phyloP scores from a whole-genome alignment of 257 asterid genomes.

The Solanum sitiens region DNA sequence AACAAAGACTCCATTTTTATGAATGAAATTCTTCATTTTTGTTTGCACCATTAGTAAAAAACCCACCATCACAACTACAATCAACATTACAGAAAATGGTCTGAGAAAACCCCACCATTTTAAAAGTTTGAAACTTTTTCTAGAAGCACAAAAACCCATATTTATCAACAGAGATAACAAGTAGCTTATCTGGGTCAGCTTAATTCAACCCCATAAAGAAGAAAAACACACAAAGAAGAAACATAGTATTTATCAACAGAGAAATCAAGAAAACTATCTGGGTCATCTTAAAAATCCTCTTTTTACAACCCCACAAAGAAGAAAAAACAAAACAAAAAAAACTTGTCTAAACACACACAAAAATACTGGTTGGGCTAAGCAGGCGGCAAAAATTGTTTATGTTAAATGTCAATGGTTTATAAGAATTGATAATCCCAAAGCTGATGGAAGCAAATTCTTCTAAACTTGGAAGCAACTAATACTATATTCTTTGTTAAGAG shows the following conservation, averaged over 20 bases:
- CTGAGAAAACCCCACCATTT: not conserved
- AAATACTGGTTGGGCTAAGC: not conserved
- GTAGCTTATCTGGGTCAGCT: not conserved
- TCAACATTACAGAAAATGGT: not conserved
- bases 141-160: not conserved
- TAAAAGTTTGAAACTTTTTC: not conserved
- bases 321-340: too few relatives aligned
- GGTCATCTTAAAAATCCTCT: not conserved
- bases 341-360: too few relatives aligned
- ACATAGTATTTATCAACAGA: not conserved
- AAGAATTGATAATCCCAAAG: not conserved
- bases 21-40: not conserved
- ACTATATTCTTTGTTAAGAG: too few relatives aligned
- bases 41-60: not conserved
- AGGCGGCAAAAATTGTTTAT: not conserved
- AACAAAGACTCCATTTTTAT: not conserved
- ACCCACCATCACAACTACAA: not conserved
- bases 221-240: not conserved
- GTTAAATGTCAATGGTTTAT: not conserved
- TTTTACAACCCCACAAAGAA: not conserved
- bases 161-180: not conserved
- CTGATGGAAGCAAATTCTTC: not conserved
- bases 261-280: not conserved
- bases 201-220: not conserved
- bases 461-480: not conserved